Conservation (phyloP, 495 filamentous ascomycete genomes). For the Cenococcum geophilum region DNA sequence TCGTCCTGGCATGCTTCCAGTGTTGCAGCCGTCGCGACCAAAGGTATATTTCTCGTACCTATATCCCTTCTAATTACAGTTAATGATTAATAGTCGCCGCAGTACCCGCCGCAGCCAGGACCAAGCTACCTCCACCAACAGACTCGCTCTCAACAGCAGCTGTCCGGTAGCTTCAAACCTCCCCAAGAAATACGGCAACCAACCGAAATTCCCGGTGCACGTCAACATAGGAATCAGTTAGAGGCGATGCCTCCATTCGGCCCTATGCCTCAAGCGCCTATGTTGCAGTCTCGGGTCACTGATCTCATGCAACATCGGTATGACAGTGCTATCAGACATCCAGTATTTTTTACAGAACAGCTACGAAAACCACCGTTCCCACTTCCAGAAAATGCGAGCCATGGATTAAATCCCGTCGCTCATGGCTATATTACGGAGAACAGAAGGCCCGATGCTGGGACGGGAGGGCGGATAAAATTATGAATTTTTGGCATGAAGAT, state of each 20-base stretch:
- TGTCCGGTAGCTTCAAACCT: neutral
- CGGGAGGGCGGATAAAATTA: constrained; percentile 20
- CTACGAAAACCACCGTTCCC: constrained; percentile 39
- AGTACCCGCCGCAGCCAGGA: constrained; percentile 10
- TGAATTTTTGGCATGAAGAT: constrained; percentile 8
- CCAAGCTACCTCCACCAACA: constrained; percentile 29
- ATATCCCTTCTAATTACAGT: neutral
- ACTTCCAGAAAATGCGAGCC: constrained; percentile 20
- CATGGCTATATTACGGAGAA: constrained; percentile 27
- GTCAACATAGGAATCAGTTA: constrained; percentile 28
- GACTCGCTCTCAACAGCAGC: constrained; percentile 22
- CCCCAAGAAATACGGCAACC: neutral
- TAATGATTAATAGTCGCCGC: constrained; percentile 8
- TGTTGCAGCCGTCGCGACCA: constrained; percentile 35
- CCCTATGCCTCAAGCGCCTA: constrained; percentile 1
- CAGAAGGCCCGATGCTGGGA: constrained; percentile 5
- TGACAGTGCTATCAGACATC: constrained; percentile 37
- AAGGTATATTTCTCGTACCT: constrained; percentile 19
- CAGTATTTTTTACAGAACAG: constrained; percentile 39
- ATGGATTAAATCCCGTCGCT: constrained; percentile 25
- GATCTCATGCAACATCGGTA: constrained; percentile 16
- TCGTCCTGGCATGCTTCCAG: constrained; percentile 30
- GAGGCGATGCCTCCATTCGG: constrained; percentile 38
- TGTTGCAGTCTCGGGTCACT: constrained; percentile 3
- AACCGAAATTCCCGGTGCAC: neutral